Evolutionary conservation across 129 eudicot species (phyloP).

Genomic region (Logfia minima): DNA sequence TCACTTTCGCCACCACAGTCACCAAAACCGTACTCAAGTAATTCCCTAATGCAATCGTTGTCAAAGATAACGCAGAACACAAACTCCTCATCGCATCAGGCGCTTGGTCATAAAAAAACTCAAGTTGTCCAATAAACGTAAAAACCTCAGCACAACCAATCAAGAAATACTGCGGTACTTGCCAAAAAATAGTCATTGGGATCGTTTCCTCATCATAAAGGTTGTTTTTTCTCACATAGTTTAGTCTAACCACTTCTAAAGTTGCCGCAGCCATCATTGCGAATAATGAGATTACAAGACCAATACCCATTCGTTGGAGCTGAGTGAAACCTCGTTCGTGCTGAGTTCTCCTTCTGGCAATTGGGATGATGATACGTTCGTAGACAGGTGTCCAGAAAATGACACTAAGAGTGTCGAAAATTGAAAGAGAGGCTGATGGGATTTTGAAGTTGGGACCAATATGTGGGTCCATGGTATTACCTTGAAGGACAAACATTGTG

Average conservation of each 20-base stretch:
- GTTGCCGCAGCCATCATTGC: constrained; percentile 66
- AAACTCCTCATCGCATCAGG: constrained; percentile 81
- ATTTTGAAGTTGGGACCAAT: constrained; percentile 70
- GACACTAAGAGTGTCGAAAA: constrained; percentile 81
- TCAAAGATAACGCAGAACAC: constrained; percentile 60
- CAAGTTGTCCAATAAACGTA: constrained; percentile 60
- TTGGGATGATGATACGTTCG: constrained; percentile 52
- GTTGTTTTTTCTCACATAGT: constrained; percentile 41
- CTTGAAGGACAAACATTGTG: constrained; percentile 91
- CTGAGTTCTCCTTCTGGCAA: constrained; percentile 60
- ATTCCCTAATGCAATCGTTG: constrained; percentile 53
- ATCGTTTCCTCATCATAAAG: constrained; percentile 45
- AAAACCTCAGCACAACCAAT: constrained; percentile 82
- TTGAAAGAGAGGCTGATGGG: constrained; percentile 76
- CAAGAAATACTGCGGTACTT: constrained; percentile 70
- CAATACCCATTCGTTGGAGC: constrained; percentile 92
- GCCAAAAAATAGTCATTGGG: constrained; percentile 74
- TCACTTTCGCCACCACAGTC: constrained; percentile 41
- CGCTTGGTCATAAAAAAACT: constrained; percentile 75
- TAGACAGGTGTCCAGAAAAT: constrained; percentile 80
- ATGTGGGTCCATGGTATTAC: constrained; percentile 81
- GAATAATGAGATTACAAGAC: constrained; percentile 58
- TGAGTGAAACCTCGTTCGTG: constrained; percentile 69
- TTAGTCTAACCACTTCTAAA: constrained; percentile 59
- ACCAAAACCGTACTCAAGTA: constrained; percentile 56